phyloP scores from a whole-genome alignment of 352 stramenopile species.

The Phytophthora lateralis region DNA sequence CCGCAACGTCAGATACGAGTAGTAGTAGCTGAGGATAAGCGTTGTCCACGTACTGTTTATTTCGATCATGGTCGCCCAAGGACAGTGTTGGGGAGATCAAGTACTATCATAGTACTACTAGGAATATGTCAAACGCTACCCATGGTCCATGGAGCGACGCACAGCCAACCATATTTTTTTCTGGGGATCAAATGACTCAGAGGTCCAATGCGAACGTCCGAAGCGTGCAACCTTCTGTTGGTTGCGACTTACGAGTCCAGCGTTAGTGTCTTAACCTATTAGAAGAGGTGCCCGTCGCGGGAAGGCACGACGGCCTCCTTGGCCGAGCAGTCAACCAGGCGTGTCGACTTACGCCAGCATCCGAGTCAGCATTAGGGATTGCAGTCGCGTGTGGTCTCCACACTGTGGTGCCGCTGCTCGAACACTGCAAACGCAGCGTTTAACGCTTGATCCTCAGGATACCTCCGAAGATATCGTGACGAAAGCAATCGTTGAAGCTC shows the following conservation, averaged over 20 bases:
- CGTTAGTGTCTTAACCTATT: neutral
- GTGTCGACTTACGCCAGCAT: neutral
- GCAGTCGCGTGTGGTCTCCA: neutral
- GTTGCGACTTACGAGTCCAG: slow-evolving; percentile 12
- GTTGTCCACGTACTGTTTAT: neutral
- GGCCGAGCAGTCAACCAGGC: too few relatives aligned
- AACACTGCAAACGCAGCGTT: slow-evolving; percentile 3
- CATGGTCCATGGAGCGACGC: too few relatives aligned
- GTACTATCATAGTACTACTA: too few relatives aligned
- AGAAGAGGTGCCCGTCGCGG: slow-evolving; percentile 11
- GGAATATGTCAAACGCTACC: too few relatives aligned
- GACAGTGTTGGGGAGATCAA: too few relatives aligned
- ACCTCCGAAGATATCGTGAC: neutral
- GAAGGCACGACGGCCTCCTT: neutral
- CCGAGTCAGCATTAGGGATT: neutral
- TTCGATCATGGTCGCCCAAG: too few relatives aligned
- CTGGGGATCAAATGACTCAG: neutral
- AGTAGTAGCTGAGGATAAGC: slow-evolving; percentile 21
- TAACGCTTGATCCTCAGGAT: slow-evolving; percentile 2
- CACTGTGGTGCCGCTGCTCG: too few relatives aligned
- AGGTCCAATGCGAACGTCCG: neutral
- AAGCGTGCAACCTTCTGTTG: slow-evolving; percentile 8
- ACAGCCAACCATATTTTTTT: neutral
- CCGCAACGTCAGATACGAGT: slow-evolving; percentile 29
- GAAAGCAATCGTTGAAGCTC: slow-evolving; percentile 6